Conservation (phyloP, 169 alveolate genomes). For the Eimeria sp. region DNA sequence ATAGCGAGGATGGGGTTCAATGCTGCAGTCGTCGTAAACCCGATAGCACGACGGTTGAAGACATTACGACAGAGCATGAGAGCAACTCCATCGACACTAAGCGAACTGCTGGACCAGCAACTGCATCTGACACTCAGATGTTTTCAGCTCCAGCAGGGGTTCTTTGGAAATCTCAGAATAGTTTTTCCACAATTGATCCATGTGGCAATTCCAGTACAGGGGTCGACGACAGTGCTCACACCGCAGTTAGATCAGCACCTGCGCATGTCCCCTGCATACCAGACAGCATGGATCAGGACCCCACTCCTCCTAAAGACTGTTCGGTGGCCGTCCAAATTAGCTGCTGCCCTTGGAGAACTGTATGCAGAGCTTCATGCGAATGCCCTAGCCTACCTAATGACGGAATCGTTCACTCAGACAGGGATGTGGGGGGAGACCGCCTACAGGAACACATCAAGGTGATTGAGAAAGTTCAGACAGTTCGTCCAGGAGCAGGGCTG, state of each 20-base stretch:
- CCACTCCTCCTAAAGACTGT: background rate
- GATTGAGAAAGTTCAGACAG: background rate
- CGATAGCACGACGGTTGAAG: background rate
- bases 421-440: background rate
- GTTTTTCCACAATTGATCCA: background rate
- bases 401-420: background rate
- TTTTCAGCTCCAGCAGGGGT: conserved; percentile 26
- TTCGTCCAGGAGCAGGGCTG: background rate
- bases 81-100: background rate
- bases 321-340: background rate
- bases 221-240: background rate
- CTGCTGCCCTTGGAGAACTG: background rate
- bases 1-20: background rate
- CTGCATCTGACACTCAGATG: background rate
- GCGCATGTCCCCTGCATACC: background rate
- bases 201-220: background rate
- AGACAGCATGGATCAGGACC: background rate
- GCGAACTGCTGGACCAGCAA: background rate
- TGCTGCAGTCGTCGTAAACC: background rate
- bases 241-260: background rate
- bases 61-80: background rate
- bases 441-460: background rate
- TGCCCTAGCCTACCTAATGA: background rate
- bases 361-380: background rate
- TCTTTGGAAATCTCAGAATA: background rate